phyloP scores from a whole-genome alignment of 805 yeast species.

The Candida succiphila region DNA sequence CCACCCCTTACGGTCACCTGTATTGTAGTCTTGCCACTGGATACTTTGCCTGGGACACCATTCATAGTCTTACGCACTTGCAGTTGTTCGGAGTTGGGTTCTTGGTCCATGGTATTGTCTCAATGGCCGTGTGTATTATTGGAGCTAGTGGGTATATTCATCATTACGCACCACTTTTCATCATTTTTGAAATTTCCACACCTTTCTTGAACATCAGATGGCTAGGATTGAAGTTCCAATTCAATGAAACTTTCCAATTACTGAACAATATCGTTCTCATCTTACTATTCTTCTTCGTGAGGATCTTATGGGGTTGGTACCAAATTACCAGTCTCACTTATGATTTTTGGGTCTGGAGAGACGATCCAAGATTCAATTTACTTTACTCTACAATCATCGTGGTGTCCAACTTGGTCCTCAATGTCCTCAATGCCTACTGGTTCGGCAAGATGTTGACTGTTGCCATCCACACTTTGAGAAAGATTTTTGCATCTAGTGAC shows the following conservation, averaged over 20 bases:
- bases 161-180: slow-evolving; percentile 24
- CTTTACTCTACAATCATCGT: slow-evolving; percentile 18
- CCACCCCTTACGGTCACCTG: slow-evolving; percentile 23
- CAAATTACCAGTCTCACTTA: slow-evolving; percentile 17
- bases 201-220: slow-evolving; percentile 27
- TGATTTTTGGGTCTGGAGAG: slow-evolving; percentile 17
- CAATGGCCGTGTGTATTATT: slow-evolving; percentile 20
- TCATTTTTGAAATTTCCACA: slow-evolving; percentile 26
- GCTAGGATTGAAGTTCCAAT: slow-evolving; percentile 24
- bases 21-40: slow-evolving; percentile 21
- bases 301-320: slow-evolving; percentile 30
- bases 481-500: slow-evolving; percentile 17
- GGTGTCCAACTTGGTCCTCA: slow-evolving; percentile 22
- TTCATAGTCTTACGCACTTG: slow-evolving; percentile 18
- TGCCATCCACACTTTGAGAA: slow-evolving; percentile 23
- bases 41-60: slow-evolving; percentile 27
- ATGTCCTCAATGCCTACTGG: slow-evolving; percentile 26
- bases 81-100: slow-evolving; percentile 24
- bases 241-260: slow-evolving; percentile 20
- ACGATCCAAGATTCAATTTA: slow-evolving; percentile 19
- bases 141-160: slow-evolving; percentile 18
- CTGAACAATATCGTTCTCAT: slow-evolving; percentile 24
- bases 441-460: slow-evolving; percentile 27
- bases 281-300: slow-evolving; percentile 22
- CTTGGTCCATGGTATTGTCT: slow-evolving; percentile 25